Evolutionary conservation across 148 eudicot genomes (phyloP).

Genomic region (Rhododendron griersonianum): DNA sequence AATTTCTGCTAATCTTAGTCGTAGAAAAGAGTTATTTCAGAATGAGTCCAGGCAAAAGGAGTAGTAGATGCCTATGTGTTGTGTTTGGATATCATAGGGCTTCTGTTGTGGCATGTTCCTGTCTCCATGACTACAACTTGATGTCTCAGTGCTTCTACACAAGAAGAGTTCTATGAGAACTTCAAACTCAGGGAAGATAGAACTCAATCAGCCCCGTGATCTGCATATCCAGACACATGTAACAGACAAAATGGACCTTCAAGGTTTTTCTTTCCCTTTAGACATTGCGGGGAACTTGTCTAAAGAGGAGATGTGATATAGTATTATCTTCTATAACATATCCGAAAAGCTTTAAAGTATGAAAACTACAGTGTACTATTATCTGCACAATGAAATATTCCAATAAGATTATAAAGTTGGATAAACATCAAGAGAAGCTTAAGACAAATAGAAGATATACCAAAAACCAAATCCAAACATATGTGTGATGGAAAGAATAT

Average conservation of each 20-base stretch:
- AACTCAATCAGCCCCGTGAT: not conserved
- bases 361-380: not conserved
- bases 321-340: not conserved
- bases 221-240: not conserved
- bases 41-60: slow-evolving; percentile 32
- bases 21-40: slow-evolving; percentile 19
- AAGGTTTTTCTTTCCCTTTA: not conserved
- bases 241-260: not conserved
- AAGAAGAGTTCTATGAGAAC: not conserved
- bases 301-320: not conserved
- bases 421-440: not conserved
- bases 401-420: not conserved
- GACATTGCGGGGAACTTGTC: not conserved
- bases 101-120: slow-evolving; percentile 33
- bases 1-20: slow-evolving; percentile 23
- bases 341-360: not conserved
- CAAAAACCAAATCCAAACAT: not conserved
- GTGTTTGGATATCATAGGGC: slow-evolving; percentile 35
- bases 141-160: slow-evolving; percentile 3
- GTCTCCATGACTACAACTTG: slow-evolving; percentile 10
- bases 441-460: not conserved
- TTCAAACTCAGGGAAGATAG: not conserved
- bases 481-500: not conserved
- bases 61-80: slow-evolving; percentile 31
- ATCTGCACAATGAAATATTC: not conserved